A percentile compares a stretch with the other conserved stretches of the same genome.
phyloP scores from a whole-genome alignment of 2,329 filamentous ascomycete genomes.

The Aspergillus quadricinctus region DNA sequence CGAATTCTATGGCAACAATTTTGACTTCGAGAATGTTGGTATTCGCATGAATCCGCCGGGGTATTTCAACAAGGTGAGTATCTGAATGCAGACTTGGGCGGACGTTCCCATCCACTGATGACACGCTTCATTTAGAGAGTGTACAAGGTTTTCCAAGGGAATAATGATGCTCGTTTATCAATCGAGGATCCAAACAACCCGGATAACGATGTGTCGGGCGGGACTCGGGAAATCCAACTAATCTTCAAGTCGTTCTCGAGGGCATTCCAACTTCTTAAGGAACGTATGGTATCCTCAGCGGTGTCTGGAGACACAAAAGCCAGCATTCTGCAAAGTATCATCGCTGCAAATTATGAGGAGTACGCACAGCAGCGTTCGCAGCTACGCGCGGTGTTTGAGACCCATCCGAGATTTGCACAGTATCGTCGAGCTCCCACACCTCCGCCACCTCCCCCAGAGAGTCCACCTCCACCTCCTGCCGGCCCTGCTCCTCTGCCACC shows the following conservation, averaged over 20 bases:
- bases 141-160: conserved; percentile 48
- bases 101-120: background rate
- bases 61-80: conserved; percentile 68
- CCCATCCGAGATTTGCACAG: conserved; percentile 31
- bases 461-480: conserved; percentile 13
- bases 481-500: conserved; percentile 19
- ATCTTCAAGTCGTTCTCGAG: conserved; percentile 68
- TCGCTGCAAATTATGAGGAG: conserved; percentile 73
- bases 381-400: conserved; percentile 52
- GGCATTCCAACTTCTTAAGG: conserved; percentile 55
- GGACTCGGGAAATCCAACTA: conserved; percentile 64
- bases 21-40: conserved; percentile 65
- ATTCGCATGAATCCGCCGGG: conserved; percentile 72
- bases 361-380: conserved; percentile 67
- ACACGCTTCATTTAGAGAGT: conserved; percentile 15
- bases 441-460: conserved; percentile 20
- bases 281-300: conserved; percentile 48
- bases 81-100: background rate
- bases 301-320: conserved; percentile 15
- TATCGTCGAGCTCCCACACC: conserved; percentile 23
- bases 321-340: conserved; percentile 67
- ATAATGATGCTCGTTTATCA: conserved; percentile 64
- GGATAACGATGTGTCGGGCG: conserved; percentile 84
- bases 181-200: conserved; percentile 89
- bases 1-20: conserved; percentile 79